Base-by-base conservation (phyloP, 2,329 filamentous ascomycete genomes). In the Fusarium praegraminearum region DNA sequence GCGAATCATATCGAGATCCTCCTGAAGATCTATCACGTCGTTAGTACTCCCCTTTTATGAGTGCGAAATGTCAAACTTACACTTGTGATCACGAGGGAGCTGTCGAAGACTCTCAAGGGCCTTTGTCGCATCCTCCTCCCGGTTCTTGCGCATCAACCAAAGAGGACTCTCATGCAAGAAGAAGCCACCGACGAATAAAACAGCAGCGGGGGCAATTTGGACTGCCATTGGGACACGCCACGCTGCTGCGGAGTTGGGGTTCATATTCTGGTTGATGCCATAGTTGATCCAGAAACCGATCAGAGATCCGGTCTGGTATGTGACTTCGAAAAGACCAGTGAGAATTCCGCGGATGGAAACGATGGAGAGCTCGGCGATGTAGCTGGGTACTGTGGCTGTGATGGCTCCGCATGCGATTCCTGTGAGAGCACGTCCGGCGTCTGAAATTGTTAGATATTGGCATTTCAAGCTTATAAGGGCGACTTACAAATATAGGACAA, bases 281-380 rank as follows among this genome's bases (percentile, higher is more conserved):
- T 81, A 83, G 72, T 83, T 82, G 71, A 83, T 82, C 81, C 81
- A 83, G 74, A 88, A 89, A 15, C 86, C 86, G 7, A 88, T 77
- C 8, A 83, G 65, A 1, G 78, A 77, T 2, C 86, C 86, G 8
- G 85, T 83, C 65, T 88, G 86, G 64, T 87, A 87, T 1, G 85
- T 83, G 11, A 88, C 78, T 63, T 83, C 81, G 69, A 82, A 86
- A 30, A 87, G 75, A 16, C 86, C 86, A 9, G 86, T 86, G 5
- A 88, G 83, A 28, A 87, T 80, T 70, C 88, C 88, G 71, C 89
- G 83, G 55, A 85, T 87, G 3, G 84, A 84, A 1, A 87, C 83
- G 69, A 87, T 83, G 1, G 88, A 87, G 56, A 87, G 84, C 74
- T 91, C 89, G 12, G 88, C 86, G 61, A 90, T 88, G 74, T 91